Conservation (phyloP, 2,329 filamentous ascomycete genomes). For the Colletotrichum musicola region DNA sequence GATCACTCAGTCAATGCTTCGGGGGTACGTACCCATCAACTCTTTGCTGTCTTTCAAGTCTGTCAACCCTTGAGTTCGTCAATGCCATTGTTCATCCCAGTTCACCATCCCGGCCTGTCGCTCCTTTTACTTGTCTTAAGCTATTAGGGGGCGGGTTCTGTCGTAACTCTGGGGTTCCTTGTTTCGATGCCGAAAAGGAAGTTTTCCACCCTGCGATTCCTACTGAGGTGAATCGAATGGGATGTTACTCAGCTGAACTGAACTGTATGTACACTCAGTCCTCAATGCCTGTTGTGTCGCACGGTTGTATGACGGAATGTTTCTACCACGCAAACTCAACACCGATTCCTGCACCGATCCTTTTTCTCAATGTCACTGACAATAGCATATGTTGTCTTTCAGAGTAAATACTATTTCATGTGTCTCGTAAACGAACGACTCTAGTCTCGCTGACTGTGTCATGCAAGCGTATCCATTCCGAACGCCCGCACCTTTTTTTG, state of each 20-base stretch:
- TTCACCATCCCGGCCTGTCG: not conserved
- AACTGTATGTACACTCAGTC: not conserved
- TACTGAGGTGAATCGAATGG: too few relatives aligned
- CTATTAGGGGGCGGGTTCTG: constrained; percentile 17
- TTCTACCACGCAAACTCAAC: too few relatives aligned
- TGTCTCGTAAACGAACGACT: constrained; percentile 16
- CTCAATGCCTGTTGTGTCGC: too few relatives aligned
- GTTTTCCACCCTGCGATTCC: not conserved
- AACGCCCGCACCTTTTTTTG: constrained; percentile 8
- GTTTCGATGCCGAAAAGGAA: constrained; percentile 1
- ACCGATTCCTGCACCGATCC: not conserved
- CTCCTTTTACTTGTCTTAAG: constrained; percentile 26
- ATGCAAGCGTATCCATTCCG: not conserved
- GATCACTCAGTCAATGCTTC: constrained; percentile 26
- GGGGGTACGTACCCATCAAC: too few relatives aligned
- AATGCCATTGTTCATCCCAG: constrained; percentile 18
- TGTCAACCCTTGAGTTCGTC: not conserved
- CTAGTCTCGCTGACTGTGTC: not conserved
- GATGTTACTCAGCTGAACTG: constrained; percentile 11
- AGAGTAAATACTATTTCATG: not conserved
- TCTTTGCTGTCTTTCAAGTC: not conserved
- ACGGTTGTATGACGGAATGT: too few relatives aligned
- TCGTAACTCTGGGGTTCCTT: constrained; percentile 12
- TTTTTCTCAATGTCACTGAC: not conserved
- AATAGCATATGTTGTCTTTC: not conserved